Conservation (phyloP, 345 rosid genomes). For the Passiflora organensis region DNA sequence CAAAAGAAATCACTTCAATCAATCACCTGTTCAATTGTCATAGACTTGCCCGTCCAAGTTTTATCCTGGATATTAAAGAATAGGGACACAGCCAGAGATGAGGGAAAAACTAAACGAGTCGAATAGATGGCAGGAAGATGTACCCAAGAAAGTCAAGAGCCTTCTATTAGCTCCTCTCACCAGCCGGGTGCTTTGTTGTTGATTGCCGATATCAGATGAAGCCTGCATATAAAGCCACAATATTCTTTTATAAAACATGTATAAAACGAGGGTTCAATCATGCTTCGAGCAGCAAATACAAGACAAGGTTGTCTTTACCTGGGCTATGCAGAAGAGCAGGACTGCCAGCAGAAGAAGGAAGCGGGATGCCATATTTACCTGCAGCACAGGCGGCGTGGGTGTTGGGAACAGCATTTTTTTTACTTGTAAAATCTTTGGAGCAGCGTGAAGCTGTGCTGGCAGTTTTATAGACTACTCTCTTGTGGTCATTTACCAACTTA, state of each 20-base stretch:
- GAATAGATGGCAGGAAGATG: no score
- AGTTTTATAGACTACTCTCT: slow-evolving; percentile 11
- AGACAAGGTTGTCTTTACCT: slow-evolving; percentile 7
- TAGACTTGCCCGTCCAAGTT: not conserved
- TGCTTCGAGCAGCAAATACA: not conserved
- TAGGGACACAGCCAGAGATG: not conserved
- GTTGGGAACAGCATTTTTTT: not conserved
- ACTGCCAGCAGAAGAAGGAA: slow-evolving; percentile 19
- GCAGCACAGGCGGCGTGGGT: no score
- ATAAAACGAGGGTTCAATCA: not conserved
- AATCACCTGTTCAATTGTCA: not conserved
- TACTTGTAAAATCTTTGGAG: not conserved
- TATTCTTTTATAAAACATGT: not conserved
- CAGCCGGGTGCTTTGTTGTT: slow-evolving; percentile 13
- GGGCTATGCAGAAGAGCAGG: slow-evolving; percentile 27
- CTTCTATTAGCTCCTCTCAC: slow-evolving; percentile 40
- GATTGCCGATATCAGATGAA: slow-evolving; percentile 30
- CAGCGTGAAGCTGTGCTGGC: not conserved
- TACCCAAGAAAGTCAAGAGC: slow-evolving; percentile 38
- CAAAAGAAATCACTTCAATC: not conserved
- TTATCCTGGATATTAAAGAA: not conserved
- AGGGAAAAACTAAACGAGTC: not conserved
- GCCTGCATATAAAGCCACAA: slow-evolving; percentile 25
- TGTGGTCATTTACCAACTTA: slow-evolving; percentile 11
- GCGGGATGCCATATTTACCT: slow-evolving; percentile 23